Evolutionary conservation across 2,329 filamentous ascomycete species (phyloP).

Genomic region (Pestalotiopsis sp.): DNA sequence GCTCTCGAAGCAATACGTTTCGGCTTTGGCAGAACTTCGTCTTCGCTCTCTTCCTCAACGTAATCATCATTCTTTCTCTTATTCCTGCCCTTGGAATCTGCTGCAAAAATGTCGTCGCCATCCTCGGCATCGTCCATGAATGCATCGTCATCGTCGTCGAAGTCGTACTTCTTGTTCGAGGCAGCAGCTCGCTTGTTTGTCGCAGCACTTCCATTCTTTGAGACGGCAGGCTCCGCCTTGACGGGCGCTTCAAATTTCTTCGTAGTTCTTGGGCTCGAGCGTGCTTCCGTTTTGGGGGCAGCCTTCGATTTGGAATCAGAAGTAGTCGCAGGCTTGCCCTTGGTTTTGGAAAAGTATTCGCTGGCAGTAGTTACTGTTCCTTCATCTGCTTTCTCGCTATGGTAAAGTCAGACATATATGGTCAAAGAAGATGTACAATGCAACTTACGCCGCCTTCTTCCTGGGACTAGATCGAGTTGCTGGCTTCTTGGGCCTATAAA

Average conservation of each 20-base stretch:
- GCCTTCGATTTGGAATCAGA: constrained; percentile 36
- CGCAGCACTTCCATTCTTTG: constrained; percentile 31
- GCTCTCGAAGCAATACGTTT: constrained; percentile 56
- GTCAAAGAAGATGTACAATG: neutral
- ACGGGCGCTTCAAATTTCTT: constrained; percentile 26
- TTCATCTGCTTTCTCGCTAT: constrained; percentile 42
- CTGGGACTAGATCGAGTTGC: constrained; percentile 48
- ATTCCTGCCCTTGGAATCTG: constrained; percentile 65
- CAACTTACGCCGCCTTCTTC: constrained; percentile 57
- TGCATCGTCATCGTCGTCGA: constrained; percentile 56
- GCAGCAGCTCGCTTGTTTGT: constrained; percentile 45
- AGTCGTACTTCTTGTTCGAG: constrained; percentile 40
- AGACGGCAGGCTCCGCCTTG: constrained; percentile 27
- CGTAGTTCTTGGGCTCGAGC: constrained; percentile 56
- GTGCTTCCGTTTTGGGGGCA: constrained; percentile 46
- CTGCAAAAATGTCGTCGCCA: constrained; percentile 83
- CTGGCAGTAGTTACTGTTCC: constrained; percentile 57
- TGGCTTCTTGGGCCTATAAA: constrained; percentile 55
- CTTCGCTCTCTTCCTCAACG: constrained; percentile 69
- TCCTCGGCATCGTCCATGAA: constrained; percentile 70
- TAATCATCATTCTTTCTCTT: constrained; percentile 76
- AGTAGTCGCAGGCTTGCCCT: constrained; percentile 42
- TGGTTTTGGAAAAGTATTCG: constrained; percentile 59
- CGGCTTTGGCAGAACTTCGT: constrained; percentile 63
- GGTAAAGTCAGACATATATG: neutral